A percentile compares a stretch with the other conserved stretches of the same genome.
These are phyloP conservation scores for Hypoxylon lienhwacheense DNA, from an alignment of 495 filamentous ascomycete genomes.

Conservation along the genomic window DNA sequence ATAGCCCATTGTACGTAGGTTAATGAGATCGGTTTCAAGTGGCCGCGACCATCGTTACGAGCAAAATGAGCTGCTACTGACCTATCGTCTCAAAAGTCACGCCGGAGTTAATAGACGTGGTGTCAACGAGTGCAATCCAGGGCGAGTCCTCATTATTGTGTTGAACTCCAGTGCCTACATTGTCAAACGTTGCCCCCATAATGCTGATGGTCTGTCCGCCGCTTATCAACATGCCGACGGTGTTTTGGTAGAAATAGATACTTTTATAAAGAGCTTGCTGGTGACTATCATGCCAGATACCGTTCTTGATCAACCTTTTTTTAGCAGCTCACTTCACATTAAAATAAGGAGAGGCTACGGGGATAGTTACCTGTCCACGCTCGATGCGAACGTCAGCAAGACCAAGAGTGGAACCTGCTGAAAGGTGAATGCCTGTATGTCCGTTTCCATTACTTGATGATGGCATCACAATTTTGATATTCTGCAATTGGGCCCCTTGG, in stretches of 20 bases:
- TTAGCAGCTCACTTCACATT: slow-evolving; percentile 7
- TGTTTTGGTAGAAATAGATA: slow-evolving; percentile 59
- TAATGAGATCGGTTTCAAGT: not conserved
- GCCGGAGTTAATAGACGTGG: slow-evolving; percentile 46
- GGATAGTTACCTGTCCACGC: slow-evolving; percentile 39
- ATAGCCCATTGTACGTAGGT: not conserved
- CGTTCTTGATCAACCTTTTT: slow-evolving; percentile 36
- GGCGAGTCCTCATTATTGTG: slow-evolving; percentile 54
- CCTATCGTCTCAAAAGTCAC: slow-evolving; percentile 41
- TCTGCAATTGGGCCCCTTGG: slow-evolving; percentile 67
- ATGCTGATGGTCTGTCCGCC: slow-evolving; percentile 60
- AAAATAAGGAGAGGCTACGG: not conserved
- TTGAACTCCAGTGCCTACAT: slow-evolving; percentile 58
- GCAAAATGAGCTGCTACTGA: slow-evolving; percentile 1
- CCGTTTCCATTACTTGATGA: slow-evolving; percentile 46
- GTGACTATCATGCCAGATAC: slow-evolving; percentile 61
- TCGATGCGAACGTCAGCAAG: slow-evolving; percentile 43
- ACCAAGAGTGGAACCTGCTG: slow-evolving; percentile 52
- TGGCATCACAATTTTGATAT: slow-evolving; percentile 67
- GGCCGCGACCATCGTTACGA: not conserved
- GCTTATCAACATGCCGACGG: slow-evolving; percentile 63
- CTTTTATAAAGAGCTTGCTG: slow-evolving; percentile 75
- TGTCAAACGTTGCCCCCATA: slow-evolving; percentile 52
- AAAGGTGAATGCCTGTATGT: slow-evolving; percentile 67
- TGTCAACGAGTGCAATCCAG: slow-evolving; percentile 47